phyloP scores from a whole-genome alignment of 202 grass and related monocot genomes.

The Schoenoplectus triqueter region DNA sequence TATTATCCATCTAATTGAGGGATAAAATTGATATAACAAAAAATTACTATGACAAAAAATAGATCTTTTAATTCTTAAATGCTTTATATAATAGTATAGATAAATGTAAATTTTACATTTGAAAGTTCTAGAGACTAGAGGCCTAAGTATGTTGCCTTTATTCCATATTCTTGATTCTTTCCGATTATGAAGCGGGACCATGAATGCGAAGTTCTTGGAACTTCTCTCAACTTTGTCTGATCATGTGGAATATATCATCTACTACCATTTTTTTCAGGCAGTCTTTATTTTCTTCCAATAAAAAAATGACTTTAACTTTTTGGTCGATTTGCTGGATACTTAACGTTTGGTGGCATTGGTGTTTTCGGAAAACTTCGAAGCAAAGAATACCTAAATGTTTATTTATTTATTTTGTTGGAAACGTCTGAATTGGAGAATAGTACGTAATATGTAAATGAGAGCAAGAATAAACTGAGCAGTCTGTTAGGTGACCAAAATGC shows the following conservation, averaged over 20 bases:
- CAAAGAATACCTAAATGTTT: background rate
- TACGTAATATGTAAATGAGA: background rate
- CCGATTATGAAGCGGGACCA: too few species aligned
- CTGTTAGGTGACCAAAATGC: constrained; percentile 13
- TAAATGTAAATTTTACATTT: too few species aligned
- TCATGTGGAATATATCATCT: constrained; percentile 3
- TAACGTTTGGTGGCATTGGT: constrained; percentile 8
- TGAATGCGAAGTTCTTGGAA: background rate
- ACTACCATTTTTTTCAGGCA: background rate
- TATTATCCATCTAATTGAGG: too few species aligned
- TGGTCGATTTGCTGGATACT: background rate
- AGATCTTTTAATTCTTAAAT: too few species aligned
- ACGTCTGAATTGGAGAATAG: constrained; percentile 1
- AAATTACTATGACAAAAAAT: too few species aligned
- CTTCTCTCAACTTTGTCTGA: background rate
- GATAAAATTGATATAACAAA: too few species aligned
- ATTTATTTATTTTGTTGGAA: background rate
- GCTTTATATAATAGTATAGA: too few species aligned
- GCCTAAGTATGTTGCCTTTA: too few species aligned
- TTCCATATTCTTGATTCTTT: too few species aligned
- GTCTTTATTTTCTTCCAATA: background rate
- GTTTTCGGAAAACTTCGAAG: constrained; percentile 22
- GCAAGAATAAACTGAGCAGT: background rate
- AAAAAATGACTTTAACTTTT: background rate
- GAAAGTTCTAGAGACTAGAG: too few species aligned